phyloP scores from a whole-genome alignment of 208 protist genomes.

The Kentomonas sorsogonicus region DNA sequence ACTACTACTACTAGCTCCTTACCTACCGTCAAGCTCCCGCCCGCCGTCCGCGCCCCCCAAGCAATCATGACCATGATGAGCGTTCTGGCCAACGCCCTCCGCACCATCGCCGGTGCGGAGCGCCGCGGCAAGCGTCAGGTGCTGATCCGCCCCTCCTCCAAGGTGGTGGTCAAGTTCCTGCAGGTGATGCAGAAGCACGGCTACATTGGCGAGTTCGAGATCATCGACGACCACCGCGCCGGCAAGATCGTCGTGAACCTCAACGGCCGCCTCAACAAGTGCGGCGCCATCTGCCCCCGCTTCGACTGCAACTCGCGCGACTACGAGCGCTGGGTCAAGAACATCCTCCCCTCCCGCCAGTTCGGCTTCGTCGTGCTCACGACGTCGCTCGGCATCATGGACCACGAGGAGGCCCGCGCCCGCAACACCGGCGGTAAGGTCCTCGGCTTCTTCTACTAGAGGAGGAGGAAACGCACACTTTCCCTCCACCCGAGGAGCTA shows the following conservation, averaged over 20 bases:
- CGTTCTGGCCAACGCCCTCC: slow-evolving; percentile 98
- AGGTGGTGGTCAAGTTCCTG: slow-evolving; percentile 99
- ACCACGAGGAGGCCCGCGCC: slow-evolving; percentile 99
- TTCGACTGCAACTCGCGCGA: slow-evolving; percentile 96
- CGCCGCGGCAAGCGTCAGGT: slow-evolving; percentile 99
- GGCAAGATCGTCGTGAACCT: slow-evolving; percentile 99
- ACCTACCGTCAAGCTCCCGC: too few species aligned
- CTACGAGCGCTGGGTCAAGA: slow-evolving; percentile 98
- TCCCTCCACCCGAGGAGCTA: too few species aligned
- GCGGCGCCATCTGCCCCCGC: slow-evolving; percentile 99
- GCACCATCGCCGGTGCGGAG: slow-evolving; percentile 99
- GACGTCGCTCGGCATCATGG: slow-evolving; percentile 99
- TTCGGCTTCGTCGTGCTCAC: slow-evolving; percentile 99
- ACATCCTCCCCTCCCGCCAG: slow-evolving; percentile 99
- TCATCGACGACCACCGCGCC: slow-evolving; percentile 99
- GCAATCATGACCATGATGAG: slow-evolving; percentile 99
- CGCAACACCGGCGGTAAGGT: slow-evolving; percentile 99
- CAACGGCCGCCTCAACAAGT: slow-evolving; percentile 99
- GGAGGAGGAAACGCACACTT: background rate
- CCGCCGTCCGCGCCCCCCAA: too few species aligned
- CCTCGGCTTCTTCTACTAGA: slow-evolving; percentile 88
- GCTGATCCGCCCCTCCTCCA: slow-evolving; percentile 98
- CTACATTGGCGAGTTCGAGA: slow-evolving; percentile 99
- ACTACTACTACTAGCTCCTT: too few species aligned
- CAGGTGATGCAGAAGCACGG: slow-evolving; percentile 99